Percentiles rank a stretch among this genome's conserved stretches.
Conservation (phyloP, 225 moss, liverwort and hornwort genomes). For the Ulota crispa region DNA sequence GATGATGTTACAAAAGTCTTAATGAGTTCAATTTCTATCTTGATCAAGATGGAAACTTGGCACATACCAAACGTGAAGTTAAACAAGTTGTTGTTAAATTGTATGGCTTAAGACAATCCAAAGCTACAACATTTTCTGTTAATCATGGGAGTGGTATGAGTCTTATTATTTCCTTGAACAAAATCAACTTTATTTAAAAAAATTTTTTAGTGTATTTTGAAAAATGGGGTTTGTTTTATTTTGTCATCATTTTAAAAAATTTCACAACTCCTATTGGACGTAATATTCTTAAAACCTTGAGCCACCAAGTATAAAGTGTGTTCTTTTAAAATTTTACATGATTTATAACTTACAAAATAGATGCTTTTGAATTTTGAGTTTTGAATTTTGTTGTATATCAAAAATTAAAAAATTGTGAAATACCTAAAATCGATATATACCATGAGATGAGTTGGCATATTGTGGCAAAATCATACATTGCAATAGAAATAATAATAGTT, state of each 20-base stretch:
- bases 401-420: background rate
- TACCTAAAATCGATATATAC: background rate
- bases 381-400: background rate
- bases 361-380: background rate
- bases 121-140: slow-evolving; percentile 6
- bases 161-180: slow-evolving; percentile 9
- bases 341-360: background rate
- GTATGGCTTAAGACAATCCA: slow-evolving; percentile 17
- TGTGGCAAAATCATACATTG: background rate
- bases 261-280: background rate
- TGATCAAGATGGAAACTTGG: slow-evolving; percentile 28
- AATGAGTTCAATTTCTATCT: slow-evolving; percentile 4
- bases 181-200: background rate
- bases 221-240: background rate
- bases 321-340: background rate
- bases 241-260: background rate
- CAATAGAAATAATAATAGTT: background rate
- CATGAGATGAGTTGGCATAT: background rate
- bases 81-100: slow-evolving; percentile 43
- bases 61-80: slow-evolving; percentile 30
- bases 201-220: background rate
- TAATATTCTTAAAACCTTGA: background rate
- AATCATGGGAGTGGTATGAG: slow-evolving; percentile 36
- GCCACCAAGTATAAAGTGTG: background rate
- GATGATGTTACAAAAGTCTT: background rate